Evolutionary conservation across 2,329 filamentous ascomycete species (phyloP).

Genomic region (Lecanicillium sp.): DNA sequence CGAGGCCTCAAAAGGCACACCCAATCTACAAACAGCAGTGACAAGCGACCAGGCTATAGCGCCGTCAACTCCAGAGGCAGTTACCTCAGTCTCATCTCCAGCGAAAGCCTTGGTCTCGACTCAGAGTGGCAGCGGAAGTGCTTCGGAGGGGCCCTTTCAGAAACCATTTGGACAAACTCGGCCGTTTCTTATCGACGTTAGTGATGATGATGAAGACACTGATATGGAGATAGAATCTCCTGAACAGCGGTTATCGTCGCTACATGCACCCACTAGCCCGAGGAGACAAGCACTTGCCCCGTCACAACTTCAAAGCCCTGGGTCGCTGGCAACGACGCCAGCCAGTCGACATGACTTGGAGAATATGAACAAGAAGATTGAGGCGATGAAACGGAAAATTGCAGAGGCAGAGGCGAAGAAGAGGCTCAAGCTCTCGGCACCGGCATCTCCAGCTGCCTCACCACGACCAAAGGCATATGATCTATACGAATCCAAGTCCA

Average conservation of each 20-base stretch:
- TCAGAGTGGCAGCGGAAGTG: constrained; percentile 22
- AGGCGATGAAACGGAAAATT: constrained; percentile 54
- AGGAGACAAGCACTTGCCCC: constrained; percentile 34
- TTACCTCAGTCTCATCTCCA: not conserved
- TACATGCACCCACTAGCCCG: constrained; percentile 26
- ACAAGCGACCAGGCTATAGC: not conserved
- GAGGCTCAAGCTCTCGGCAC: constrained; percentile 33
- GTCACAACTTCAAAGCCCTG: constrained; percentile 36
- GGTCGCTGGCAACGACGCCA: constrained; percentile 33
- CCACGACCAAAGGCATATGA: constrained; percentile 14
- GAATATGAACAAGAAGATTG: constrained; percentile 52
- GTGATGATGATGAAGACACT: constrained; percentile 62
- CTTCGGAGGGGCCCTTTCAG: constrained; percentile 51
- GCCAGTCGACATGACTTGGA: constrained; percentile 37
- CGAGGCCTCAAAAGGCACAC: not conserved
- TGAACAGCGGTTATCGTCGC: constrained; percentile 33
- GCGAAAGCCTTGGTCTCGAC: not conserved
- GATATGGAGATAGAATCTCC: constrained; percentile 62
- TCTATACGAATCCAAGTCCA: constrained; percentile 7
- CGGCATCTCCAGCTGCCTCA: constrained; percentile 25
- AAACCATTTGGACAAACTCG: constrained; percentile 58
- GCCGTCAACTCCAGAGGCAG: not conserved
- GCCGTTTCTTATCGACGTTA: constrained; percentile 76
- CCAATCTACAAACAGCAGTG: not conserved
- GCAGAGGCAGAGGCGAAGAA: constrained; percentile 53